phyloP scores from a whole-genome alignment of 345 rosid species.

The Chamaenerion angustifolium region DNA sequence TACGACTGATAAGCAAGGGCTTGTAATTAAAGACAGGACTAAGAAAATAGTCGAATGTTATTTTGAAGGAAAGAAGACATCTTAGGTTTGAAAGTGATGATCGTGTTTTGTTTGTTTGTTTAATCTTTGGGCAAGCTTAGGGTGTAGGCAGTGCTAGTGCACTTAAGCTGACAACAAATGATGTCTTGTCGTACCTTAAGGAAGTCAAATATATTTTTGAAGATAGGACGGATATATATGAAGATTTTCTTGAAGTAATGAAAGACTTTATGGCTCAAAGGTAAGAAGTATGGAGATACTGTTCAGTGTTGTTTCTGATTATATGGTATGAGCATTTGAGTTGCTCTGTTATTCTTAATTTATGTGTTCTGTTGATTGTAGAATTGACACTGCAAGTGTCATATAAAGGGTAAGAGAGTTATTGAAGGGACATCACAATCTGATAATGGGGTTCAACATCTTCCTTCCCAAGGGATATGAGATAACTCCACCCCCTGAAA shows the following conservation, averaged over 20 bases:
- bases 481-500: constrained; percentile 46
- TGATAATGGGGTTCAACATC: constrained; percentile 75
- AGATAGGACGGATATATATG: constrained; percentile 69
- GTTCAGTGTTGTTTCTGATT: neutral
- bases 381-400: constrained; percentile 77
- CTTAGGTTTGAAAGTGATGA: neutral
- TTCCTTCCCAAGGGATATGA: constrained; percentile 88
- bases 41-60: no score
- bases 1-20: no score
- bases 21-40: no score
- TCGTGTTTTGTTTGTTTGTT: no score
- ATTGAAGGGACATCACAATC: constrained; percentile 72
- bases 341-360: neutral
- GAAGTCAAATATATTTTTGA: constrained; percentile 73
- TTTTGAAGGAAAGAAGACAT: no score
- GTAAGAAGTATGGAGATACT: constrained; percentile 14
- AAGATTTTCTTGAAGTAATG: constrained; percentile 70
- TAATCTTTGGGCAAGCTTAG: no score
- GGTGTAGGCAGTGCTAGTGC: constrained; percentile 14
- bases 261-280: constrained; percentile 79
- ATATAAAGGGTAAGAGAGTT: constrained; percentile 66
- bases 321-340: neutral
- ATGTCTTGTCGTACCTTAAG: constrained; percentile 59
- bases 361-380: constrained; percentile 14
- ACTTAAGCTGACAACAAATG: constrained; percentile 57